Base-by-base conservation (phyloP, 176 grass and related monocot genomes). In the Miscanthus lutarioriparius region DNA sequence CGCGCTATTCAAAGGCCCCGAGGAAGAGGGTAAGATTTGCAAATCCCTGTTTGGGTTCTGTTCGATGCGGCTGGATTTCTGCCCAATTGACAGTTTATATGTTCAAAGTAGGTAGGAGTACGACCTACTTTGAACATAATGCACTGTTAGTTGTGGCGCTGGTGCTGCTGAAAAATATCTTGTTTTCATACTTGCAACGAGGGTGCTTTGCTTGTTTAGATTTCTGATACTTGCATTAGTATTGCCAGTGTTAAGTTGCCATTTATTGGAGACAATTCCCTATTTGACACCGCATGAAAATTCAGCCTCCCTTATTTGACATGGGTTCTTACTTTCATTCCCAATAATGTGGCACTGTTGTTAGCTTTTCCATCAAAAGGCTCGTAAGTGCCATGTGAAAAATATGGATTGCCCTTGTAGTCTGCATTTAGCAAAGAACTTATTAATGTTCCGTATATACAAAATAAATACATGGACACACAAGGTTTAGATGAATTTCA, bases 21-120 rank as follows among this genome's bases (percentile, higher is more conserved):
- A 93, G 53, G 96, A 98, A 65, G 96, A 95, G 70, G 96, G 96
- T 98, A 83, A 80, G 76, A 80, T 61, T 70, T 67, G 2, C 40
- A 40, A 35, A 7, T 68, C 67, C 33, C 20, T 37, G 43, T 67
- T 83, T 51, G 19, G 30, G 1, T 19, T 86, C 11, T 58, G 11
- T 85, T 38, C 66, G 14, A 61, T 37, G 40, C 37, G 51, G 7
- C 58, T 51, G 43, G 32, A 56, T 65, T 59, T 76, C 9, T 83
- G 20, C 51, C 58, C 7, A 41, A 39, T 45, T 39, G 54, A 7
- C 33, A 64, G 36, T 39, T 70, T 33, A 13, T 54, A 5, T 70
- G 26, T 39, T 63, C 40, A 19, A 72, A 76, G 2, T 76, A 44
- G 13, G 1, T 15, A 37, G 35, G 26, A 32, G 22, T 2, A 47